Base-by-base conservation (phyloP, 2,329 filamentous ascomycete genomes). In the Simplicillium aogashimaense region DNA sequence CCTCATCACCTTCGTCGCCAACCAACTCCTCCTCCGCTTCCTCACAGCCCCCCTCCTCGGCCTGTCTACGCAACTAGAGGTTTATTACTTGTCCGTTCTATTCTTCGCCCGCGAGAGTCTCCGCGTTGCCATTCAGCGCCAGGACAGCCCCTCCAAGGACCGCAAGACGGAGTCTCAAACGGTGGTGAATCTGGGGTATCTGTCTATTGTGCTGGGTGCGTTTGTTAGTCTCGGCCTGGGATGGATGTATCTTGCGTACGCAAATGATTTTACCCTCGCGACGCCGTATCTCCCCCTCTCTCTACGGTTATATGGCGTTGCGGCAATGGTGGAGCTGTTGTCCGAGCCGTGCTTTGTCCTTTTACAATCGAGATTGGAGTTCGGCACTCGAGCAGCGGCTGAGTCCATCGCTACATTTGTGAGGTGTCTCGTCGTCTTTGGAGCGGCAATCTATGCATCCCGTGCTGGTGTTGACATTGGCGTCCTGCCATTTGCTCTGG, bases 101-200 rank as follows among this genome's bases (percentile, higher is more conserved):
- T 95, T 94, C 61, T 97, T 98, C 54, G 84, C 92, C 0, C 76
- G 92, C 31, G 92, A 98, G 63, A 90, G 84, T 53, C 66, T 97
- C 37, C 82, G 92, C 13, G 83, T 95, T n/a, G 88, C 90, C 18
- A 77, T 95, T 29, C 90, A 97, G 62, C 75, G 92, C 38, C 84
- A 89, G 50, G 46, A 50, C n/a, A 49, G 48, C 4, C 43, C 46
- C 5, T 43, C 43, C 10, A 38, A 29, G n/a, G 31, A 49, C 40
- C 38, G 54, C 45, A 25, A 25, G 20, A 49, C 57, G 31, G 69
- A 67, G 43, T 67, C 74, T 10, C 90, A 97, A 59, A 78, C 84
- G 3, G 81, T 90, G 34, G 76, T 97, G 60, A 98, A 98, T 54
- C 69, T 95, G 31, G 85, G 88, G 2, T 94, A 94, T 58, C 63